Percentiles rank a stretch among this genome's conserved stretches.
These are phyloP conservation scores for Mycena albidolilacea DNA, from an alignment of 768 basidiomycete species.

Conservation along the genomic window DNA sequence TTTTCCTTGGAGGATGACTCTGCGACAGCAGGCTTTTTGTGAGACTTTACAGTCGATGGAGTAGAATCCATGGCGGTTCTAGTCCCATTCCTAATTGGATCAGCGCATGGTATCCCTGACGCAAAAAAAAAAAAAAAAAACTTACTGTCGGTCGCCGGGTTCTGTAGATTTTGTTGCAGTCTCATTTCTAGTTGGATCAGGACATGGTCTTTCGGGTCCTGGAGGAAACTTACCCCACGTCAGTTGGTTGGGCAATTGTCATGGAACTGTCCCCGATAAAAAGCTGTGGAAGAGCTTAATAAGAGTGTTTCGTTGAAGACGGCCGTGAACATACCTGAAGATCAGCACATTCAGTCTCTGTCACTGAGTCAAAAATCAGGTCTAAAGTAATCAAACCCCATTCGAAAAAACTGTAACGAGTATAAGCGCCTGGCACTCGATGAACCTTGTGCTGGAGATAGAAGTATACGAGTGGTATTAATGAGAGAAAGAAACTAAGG, in stretches of 20 bases:
- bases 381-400: slow-evolving; percentile 87
- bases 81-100: neutral
- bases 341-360: slow-evolving; percentile 68
- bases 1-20: neutral
- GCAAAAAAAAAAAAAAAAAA: neutral
- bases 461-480: slow-evolving; percentile 85
- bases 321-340: slow-evolving; percentile 61
- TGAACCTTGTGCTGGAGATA: slow-evolving; percentile 91
- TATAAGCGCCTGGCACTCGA: slow-evolving; percentile 88
- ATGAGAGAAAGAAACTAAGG: slow-evolving; percentile 76
- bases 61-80: neutral
- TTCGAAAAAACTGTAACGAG: slow-evolving; percentile 88
- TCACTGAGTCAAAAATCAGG: slow-evolving; percentile 79
- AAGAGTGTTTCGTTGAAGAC: neutral
- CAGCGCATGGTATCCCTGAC: neutral
- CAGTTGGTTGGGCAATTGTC: neutral
- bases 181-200: neutral
- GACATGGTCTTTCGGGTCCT: neutral
- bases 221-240: neutral
- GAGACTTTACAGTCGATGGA: neutral
- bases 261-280: slow-evolving; percentile 41
- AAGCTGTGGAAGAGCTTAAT: slow-evolving; percentile 42
- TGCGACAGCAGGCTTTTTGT: neutral
- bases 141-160: neutral
- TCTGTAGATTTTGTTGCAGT: neutral